Conservation (phyloP, 2,329 filamentous ascomycete species). For the Paecilomyces sp. region DNA sequence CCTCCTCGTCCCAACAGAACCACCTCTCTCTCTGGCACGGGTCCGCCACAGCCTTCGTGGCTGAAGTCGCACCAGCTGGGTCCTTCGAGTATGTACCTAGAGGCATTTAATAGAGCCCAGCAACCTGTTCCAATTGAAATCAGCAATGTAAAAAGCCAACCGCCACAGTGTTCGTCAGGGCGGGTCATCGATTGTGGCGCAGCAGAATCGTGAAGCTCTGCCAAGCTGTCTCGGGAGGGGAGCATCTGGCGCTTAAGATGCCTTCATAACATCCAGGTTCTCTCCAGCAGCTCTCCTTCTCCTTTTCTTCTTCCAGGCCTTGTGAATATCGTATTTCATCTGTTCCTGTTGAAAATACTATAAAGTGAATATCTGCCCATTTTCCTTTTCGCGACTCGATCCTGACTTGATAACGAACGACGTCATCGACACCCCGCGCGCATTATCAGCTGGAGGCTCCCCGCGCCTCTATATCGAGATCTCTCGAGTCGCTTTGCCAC, state of each 20-base stretch:
- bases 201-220: neutral
- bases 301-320: neutral
- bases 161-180: neutral
- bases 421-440: neutral
- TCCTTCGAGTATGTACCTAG: neutral
- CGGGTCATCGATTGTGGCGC: neutral
- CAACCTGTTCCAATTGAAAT: neutral
- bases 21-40: neutral
- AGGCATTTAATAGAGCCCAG: neutral
- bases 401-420: neutral
- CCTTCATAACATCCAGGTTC: neutral
- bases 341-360: neutral
- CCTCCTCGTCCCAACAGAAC: neutral
- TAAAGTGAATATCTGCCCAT: neutral
- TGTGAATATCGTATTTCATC: neutral
- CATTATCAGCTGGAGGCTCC: neutral
- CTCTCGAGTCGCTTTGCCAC: neutral
- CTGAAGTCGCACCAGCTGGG: neutral
- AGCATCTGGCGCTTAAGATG: neutral
- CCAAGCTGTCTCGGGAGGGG: neutral
- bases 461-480: neutral
- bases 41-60: neutral
- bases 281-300: neutral
- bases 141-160: neutral
- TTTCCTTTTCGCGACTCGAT: neutral